Conservation (phyloP, 768 basidiomycete species). For the Rubroboletus satanas region DNA sequence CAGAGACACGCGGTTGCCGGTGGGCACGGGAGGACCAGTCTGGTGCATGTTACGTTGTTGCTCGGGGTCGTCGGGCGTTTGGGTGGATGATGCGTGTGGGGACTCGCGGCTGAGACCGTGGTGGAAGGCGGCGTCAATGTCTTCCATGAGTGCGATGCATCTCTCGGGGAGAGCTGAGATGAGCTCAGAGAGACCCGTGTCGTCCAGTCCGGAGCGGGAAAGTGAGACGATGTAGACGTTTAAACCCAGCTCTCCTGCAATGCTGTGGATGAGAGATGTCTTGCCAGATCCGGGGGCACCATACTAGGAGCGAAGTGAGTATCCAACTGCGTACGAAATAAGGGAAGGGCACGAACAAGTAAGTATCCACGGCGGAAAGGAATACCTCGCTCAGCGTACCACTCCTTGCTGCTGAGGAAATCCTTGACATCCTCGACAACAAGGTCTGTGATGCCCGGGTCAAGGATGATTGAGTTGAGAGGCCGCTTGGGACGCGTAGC, state of each 20-base stretch:
- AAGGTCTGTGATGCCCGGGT: constrained; percentile 62
- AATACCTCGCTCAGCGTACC: constrained; percentile 76
- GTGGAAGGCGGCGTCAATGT: constrained; percentile 75
- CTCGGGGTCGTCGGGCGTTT: neutral
- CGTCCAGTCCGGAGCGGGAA: constrained; percentile 60
- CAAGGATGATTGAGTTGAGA: constrained; percentile 63
- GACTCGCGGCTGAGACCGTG: constrained; percentile 38
- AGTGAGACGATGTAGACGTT: constrained; percentile 73
- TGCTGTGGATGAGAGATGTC: constrained; percentile 69
- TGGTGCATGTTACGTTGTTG: constrained; percentile 17
- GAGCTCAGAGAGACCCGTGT: constrained; percentile 52
- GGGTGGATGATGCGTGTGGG: neutral
- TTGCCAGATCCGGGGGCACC: constrained; percentile 78
- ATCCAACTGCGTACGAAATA: neutral
- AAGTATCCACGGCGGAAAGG: constrained; percentile 80
- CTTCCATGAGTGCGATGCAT: constrained; percentile 79
- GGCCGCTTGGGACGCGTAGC: constrained; percentile 62
- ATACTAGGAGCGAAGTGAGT: constrained; percentile 36
- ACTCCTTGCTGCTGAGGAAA: constrained; percentile 62
- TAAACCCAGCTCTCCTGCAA: constrained; percentile 75
- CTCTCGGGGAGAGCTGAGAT: constrained; percentile 62
- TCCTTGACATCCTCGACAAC: constrained; percentile 67
- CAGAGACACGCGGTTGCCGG: constrained; percentile 48
- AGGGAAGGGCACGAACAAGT: constrained; percentile 35
- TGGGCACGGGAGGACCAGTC: constrained; percentile 7